Evolutionary conservation across 2,329 filamentous ascomycete species (phyloP), one percentile per base, ranked within the genome.

Genomic region (Polychaeton citri): DNA sequence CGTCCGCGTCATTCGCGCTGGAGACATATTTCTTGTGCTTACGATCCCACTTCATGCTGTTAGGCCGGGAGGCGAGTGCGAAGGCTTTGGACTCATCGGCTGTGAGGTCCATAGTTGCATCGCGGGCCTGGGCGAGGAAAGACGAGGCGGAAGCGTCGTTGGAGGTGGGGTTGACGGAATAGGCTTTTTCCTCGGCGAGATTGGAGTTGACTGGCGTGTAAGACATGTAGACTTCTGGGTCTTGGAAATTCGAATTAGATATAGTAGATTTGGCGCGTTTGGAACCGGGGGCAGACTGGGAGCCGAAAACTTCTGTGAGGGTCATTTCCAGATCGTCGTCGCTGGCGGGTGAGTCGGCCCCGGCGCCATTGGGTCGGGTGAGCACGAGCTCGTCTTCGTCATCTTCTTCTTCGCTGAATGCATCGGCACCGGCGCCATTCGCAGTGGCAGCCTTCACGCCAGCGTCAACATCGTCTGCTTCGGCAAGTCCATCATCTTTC

Each of bases 21-120:
- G 83, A 70, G 21, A 98, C 88, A 63, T 96, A 98, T 63, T 95
- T 96, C 63, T 83, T 92, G 52, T 77, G 75, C 61, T 94, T 93
- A 66, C 92, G 88, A 65, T 98, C 90, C 90, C 90, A 98, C 46
- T 90, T 80, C 77, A 94, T 79, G 32, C 74, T 17, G 30, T 12
- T 32, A 33, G 77, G 63, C 49, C 78, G 80, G 32, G 78, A 73
- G 2, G 85, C 76, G 49, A 83, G 76, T 42, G 76, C 86, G 57
- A 95, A 92, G 2, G 74, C 71, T 54, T 83, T 82, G 48, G 75
- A 74, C 47, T 96, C 90, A 60, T 98, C 90, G 54, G 86, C 86
- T 41, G 74, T 79, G 9, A 98, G 76, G 58, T 96, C 90, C 84
- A 98, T 94, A 26, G 85, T 81, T 2, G 78, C 84, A 45, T 76